Base-by-base conservation (phyloP, 2,329 filamentous ascomycete genomes). In the Sporothrix sp. region DNA sequence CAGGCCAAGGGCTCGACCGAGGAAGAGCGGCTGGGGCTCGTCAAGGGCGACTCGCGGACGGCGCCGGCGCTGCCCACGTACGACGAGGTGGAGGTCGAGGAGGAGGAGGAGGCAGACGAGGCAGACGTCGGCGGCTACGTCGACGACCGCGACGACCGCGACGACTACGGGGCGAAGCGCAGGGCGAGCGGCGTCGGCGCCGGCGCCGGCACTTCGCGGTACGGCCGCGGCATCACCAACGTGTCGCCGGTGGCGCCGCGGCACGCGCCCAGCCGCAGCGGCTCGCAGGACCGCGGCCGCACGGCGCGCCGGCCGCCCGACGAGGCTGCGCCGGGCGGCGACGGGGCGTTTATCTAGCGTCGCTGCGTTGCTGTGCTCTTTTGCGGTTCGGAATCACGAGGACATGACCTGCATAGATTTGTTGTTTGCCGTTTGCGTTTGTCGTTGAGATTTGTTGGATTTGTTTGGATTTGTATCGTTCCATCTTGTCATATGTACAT, bases 11-110 rank as follows among this genome's bases (percentile, higher is more conserved):
- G 71, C 39, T 78, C 78, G 2, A 90, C 85, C 0, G 89, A 95
- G 63, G 89, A 95, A 67, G 89, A 95, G 66, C 73, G 79, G 16
- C 66, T 91, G 7, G 89, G 88, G 0, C 75, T 95, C 4, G 88
- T 95, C n/a, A 84, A 84, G 58, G 84, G 85, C 23, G 84, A 88
- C 61, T 71, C 66, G 7, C 62, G 60, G 20, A 63, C 64, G 16
- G 58, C 62, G 57, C 64, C 68, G 8, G 55, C 59, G 13, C 57
- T 68, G 25, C 43, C 63, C 7, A 62, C 60, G 10, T 69, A 66
- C 47, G 65, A 68, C 35, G 63, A 65, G 32, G 63, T 64, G 33
- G 59, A 65, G 2, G 63, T 66, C 1, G 63, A 66, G 7, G 64
- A 63, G 3, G 60, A 62, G n/a, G 63, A 65, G 32, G 63, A 65